phyloP scores from a whole-genome alignment of 2,329 filamentous ascomycete genomes.

The Sarocladium brachiariae region DNA sequence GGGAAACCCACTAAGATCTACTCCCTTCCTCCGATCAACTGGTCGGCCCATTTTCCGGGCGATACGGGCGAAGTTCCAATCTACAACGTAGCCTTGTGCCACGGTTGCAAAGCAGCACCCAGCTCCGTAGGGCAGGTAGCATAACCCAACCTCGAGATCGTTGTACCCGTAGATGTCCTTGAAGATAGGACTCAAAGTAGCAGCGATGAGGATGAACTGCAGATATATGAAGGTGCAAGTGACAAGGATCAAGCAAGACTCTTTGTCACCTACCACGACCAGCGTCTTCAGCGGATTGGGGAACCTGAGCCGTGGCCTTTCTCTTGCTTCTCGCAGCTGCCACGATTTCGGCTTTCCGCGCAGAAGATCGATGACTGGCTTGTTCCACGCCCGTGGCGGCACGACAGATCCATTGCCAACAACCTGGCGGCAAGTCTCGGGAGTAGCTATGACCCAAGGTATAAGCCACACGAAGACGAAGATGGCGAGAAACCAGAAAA shows the following conservation, averaged over 20 bases:
- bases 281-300: conserved; percentile 53
- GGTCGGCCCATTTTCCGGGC: conserved; percentile 54
- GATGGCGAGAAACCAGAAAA: conserved; percentile 64
- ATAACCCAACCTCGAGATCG: conserved; percentile 45
- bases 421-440: conserved; percentile 52
- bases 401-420: conserved; percentile 55
- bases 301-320: conserved; percentile 37
- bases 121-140: conserved; percentile 47
- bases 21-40: conserved; percentile 52
- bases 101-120: conserved; percentile 43
- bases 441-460: conserved; percentile 48
- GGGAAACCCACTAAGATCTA: conserved; percentile 44
- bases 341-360: conserved; percentile 26
- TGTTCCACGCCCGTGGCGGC: conserved; percentile 50
- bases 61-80: conserved; percentile 65
- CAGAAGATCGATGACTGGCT: conserved; percentile 45
- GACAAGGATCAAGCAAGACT: conserved; percentile 45
- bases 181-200: conserved; percentile 47
- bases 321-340: conserved; percentile 23
- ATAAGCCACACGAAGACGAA: conserved; percentile 42
- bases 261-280: conserved; percentile 48
- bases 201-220: conserved; percentile 46
- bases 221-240: conserved; percentile 50
- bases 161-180: conserved; percentile 43
- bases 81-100: conserved; percentile 49